Percentiles rank a stretch among this genome's conserved stretches.
Evolutionary conservation across 805 yeast genomes (phyloP).

Genomic region (Candida quercuum): DNA sequence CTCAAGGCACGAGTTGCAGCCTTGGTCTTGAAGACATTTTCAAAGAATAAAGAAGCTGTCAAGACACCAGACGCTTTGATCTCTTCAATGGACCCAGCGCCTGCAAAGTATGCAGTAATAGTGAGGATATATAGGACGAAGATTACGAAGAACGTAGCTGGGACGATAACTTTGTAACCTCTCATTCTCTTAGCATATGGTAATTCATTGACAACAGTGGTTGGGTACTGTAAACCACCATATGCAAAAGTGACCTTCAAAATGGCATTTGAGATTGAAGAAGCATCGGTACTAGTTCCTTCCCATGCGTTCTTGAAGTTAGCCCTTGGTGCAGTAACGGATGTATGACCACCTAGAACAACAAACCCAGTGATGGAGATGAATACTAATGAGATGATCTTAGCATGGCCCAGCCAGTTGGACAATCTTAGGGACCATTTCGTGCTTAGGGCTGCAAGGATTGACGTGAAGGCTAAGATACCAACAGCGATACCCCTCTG

Average conservation of each 20-base stretch:
- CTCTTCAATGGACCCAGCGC: slow-evolving; percentile 21
- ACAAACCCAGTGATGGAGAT: slow-evolving; percentile 31
- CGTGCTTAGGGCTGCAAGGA: slow-evolving; percentile 23
- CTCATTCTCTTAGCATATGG: slow-evolving; percentile 26
- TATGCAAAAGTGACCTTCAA: slow-evolving; percentile 39
- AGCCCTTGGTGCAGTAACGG: slow-evolving; percentile 27
- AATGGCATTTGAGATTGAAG: slow-evolving; percentile 37
- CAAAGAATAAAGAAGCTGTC: slow-evolving; percentile 27
- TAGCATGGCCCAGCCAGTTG: slow-evolving; percentile 31
- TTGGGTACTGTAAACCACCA: slow-evolving; percentile 36
- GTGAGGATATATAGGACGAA: slow-evolving; percentile 29
- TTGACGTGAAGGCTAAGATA: slow-evolving; percentile 31
- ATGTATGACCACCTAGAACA: slow-evolving; percentile 32
- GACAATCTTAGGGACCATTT: slow-evolving; percentile 27
- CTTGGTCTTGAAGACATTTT: slow-evolving; percentile 27
- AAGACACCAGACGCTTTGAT: slow-evolving; percentile 28
- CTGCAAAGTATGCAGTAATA: slow-evolving; percentile 32
- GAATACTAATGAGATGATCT: slow-evolving; percentile 29
- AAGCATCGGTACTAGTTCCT: slow-evolving; percentile 37
- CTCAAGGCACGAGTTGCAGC: slow-evolving; percentile 40
- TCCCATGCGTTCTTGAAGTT: slow-evolving; percentile 34
- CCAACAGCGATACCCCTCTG: slow-evolving; percentile 38
- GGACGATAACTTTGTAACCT: slow-evolving; percentile 23
- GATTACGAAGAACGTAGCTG: slow-evolving; percentile 27
- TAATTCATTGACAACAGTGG: slow-evolving; percentile 32